Base-by-base conservation (phyloP, 768 basidiomycete genomes). In the Chiua virens region DNA sequence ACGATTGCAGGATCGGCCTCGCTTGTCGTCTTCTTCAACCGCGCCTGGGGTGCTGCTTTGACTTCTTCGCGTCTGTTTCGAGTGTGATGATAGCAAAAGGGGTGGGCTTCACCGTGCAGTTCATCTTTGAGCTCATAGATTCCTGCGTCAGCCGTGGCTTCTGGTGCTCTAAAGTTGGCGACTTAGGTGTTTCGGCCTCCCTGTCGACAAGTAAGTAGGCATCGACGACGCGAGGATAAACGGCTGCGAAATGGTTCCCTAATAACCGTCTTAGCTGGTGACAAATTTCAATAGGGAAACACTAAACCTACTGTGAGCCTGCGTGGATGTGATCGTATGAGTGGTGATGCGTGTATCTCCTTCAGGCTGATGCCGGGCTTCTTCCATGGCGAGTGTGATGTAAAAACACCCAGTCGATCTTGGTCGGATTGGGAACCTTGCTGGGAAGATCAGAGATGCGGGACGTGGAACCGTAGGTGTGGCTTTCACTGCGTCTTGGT, bases 21-120 rank as follows among this genome's bases (percentile, higher is more conserved):
- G 42, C 83, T 81, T 0, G 77, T 79, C 57, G 75, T 76, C 74
- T 85, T 88, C 75, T 80, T 85, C 45, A 85, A 59, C 39, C 90
- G 77, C 42, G 76, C 79, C 53, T 82, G 78, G 42, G 94, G 72
- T 5, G 88, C 79, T 36, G 76, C 81, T 62, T 94, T 92, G 22
- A 92, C 96, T 65, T 94, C 91, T 60, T 96, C 92, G 35, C 94
- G 81, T 59, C 92, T 86, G 71, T 98, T 98, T 36, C 95, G 79
- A 15, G 91, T 87, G 67, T 97, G 98, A 64, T 98, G 95, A 64
- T 88, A 90, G 74, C 94, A 97, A 72, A 94, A 97, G 0, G 95
- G 94, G 61, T 98, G 89, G 56, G 98, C 88, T 56, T 97, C 89
- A 54, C 85, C 87, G 67, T 83, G 92, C 18, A 75, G 76, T 58